These are phyloP conservation scores for Phytophthora boehmeriae DNA, from an alignment of 352 stramenopile species.

Conservation along the genomic window DNA sequence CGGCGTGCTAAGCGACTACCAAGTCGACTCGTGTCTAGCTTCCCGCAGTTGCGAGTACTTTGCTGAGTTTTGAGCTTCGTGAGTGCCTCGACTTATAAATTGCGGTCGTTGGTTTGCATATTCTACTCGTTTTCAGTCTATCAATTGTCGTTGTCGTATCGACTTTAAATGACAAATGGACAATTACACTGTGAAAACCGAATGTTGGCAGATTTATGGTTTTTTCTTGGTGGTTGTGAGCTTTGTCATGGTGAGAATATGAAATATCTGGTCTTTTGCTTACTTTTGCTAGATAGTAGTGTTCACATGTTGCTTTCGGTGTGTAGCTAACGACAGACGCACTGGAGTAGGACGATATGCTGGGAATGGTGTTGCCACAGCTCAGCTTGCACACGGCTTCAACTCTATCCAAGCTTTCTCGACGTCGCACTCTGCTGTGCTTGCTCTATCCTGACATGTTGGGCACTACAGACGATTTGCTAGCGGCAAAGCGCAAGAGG, in stretches of 20 bases:
- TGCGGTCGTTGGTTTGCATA: constrained; percentile 19
- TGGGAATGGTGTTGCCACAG: constrained; percentile 12
- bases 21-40: constrained; percentile 23
- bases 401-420: neutral
- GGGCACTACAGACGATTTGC: constrained; percentile 3
- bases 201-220: constrained; percentile 26
- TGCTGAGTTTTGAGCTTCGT: constrained; percentile 29
- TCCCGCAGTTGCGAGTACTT: constrained; percentile 19
- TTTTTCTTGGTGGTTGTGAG: constrained; percentile 2
- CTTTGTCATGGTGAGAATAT: neutral
- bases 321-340: neutral
- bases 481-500: constrained; percentile 7
- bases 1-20: constrained; percentile 27
- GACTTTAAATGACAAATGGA: constrained; percentile 14
- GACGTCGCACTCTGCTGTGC: constrained; percentile 9
- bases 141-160: neutral
- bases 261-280: no score
- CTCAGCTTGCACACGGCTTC: neutral
- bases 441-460: constrained; percentile 19
- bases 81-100: constrained; percentile 12
- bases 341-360: constrained; percentile 11
- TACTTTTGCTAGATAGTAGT: no score
- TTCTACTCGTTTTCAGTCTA: constrained; percentile 17
- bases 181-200: constrained; percentile 13
- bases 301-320: neutral